These are phyloP conservation scores for Austroboletus niveus DNA, from an alignment of 1,284 basidiomycete species.

Conservation along the genomic window DNA sequence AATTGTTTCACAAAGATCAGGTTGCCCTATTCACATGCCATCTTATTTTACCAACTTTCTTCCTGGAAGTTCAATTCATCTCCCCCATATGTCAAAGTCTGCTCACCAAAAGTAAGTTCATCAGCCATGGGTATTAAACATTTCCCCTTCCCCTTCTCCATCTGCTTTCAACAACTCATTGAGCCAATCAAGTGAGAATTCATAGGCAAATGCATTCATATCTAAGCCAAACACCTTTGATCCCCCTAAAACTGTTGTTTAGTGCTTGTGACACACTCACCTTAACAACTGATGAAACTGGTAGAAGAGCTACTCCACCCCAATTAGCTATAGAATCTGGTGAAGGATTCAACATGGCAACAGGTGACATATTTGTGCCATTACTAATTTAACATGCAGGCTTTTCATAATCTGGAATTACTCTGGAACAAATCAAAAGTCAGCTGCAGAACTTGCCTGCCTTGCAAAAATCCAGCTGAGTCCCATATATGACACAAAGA, in stretches of 20 bases:
- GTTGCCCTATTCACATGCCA: background rate
- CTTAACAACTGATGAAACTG: background rate
- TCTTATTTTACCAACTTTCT: background rate
- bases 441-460: too few relatives aligned
- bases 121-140: too few relatives aligned
- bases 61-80: background rate
- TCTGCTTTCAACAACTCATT: background rate
- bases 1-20: too few relatives aligned
- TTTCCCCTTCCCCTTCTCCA: background rate
- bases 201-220: background rate
- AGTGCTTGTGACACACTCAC: background rate
- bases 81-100: background rate
- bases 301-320: too few relatives aligned
- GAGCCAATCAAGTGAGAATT: background rate
- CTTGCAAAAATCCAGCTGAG: too few relatives aligned
- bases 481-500: too few relatives aligned
- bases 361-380: background rate
- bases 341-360: background rate
- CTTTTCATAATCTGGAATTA: background rate
- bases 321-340: background rate
- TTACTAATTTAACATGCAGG: background rate
- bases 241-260: background rate
- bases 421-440: too few relatives aligned
- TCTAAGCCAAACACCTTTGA: background rate
- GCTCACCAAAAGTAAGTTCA: background rate